Evolutionary conservation across 2,329 filamentous ascomycete species (phyloP).

Genomic region (Didymella keratinophila): DNA sequence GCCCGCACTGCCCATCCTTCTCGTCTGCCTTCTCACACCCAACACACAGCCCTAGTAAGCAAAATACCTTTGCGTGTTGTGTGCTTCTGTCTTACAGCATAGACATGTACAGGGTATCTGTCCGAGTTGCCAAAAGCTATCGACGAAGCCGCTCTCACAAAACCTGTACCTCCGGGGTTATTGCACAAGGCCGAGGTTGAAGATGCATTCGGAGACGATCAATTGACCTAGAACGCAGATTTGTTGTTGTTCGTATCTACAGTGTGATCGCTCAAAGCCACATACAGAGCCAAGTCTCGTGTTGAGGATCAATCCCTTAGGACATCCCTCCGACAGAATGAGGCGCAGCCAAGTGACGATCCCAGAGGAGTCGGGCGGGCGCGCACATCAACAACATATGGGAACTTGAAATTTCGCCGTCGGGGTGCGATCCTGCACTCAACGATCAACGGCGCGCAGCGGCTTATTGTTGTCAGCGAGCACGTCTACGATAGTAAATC

Average conservation of each 20-base stretch:
- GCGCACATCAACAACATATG: neutral
- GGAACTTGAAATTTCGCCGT: neutral
- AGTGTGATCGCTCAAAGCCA: neutral
- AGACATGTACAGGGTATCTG: neutral
- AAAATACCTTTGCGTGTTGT: neutral
- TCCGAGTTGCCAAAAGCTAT: too few relatives aligned
- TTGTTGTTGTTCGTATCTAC: neutral
- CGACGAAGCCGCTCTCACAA: neutral
- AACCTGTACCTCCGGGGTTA: neutral
- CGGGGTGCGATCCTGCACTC: neutral
- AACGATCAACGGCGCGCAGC: neutral
- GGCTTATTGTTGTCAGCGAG: neutral
- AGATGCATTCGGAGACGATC: neutral
- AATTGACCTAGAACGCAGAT: neutral
- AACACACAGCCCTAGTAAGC: neutral
- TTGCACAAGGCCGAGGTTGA: neutral
- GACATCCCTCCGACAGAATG: neutral
- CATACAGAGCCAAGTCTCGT: neutral
- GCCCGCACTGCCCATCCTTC: neutral
- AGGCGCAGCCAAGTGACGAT: neutral
- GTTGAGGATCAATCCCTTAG: neutral
- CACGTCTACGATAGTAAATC: neutral
- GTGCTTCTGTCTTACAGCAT: neutral
- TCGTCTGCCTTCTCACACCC: neutral
- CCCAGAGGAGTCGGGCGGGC: neutral